Evolutionary conservation across 2,329 filamentous ascomycete genomes (phyloP), one percentile per base, ranked within the genome.

Genomic region (Lasiodiplodia citricola): DNA sequence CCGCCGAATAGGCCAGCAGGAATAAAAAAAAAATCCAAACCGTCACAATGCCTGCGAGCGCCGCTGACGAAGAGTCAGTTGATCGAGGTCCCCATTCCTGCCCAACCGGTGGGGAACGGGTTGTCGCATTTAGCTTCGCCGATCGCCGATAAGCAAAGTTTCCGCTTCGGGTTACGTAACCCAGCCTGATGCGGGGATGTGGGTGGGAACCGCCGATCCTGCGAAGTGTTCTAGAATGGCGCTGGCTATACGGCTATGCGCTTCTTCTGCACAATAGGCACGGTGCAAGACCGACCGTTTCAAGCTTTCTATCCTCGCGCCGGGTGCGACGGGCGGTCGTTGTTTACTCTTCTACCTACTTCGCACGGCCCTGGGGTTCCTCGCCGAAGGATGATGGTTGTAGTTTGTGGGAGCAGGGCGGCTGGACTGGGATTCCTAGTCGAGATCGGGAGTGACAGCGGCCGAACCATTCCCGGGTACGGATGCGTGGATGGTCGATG

Each of bases 71-170:
- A 37, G 6, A 18, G 25, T 35, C 52, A n/a, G 23, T 56, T 31
- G 18, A 18, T 35, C 52, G 52, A 23, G 37, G 25, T 11, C 44
- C 8, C 37, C 37, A 14, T 47, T 37, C 8, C 44, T 64, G 60
- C 60, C 60, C 60, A 52, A 64, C 47, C 52, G n/a, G 60, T 64
- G 60, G 60, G 47, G 44, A 47, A 47, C 44, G 44, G 44, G 44
- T 47, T 47, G 60, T 64, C 47, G 18, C 28, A 37, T 64, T 64
- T 64, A 64, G 47, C 60, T 64, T 21, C 60, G 58, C 58, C 41
- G 58, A 63, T 63, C 58, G 41, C 41, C 16, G 28, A 21, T 28
- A 35, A 21, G 54, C 28, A 56, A 35, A 56, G 41, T 60, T 60
- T 38, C 56, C 35, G 35, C 38, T 44, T 63, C 18, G 25, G 38